A percentile compares a stretch with the other conserved stretches of the same genome.
phyloP scores from a whole-genome alignment of 23 red algal genomes.

The Agarophyton chilense region DNA sequence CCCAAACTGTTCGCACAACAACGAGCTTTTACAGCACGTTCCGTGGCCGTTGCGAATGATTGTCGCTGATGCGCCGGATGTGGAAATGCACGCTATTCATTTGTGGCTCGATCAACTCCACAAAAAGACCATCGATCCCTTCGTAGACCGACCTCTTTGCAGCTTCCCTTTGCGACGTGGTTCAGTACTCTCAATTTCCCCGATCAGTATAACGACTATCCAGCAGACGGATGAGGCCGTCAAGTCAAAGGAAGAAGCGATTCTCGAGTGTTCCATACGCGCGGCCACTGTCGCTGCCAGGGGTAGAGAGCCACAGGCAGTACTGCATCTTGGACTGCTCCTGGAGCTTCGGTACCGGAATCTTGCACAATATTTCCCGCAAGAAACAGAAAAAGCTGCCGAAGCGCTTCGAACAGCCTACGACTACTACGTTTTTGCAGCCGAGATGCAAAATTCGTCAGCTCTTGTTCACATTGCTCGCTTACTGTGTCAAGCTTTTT shows the following conservation, averaged over 20 bases:
- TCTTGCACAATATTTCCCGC: neutral
- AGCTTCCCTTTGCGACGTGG: neutral
- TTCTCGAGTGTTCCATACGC: neutral
- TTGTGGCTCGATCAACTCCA: neutral
- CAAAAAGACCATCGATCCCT: neutral
- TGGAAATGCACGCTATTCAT: neutral
- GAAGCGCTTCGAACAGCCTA: neutral
- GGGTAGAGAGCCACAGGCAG: neutral
- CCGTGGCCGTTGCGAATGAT: slow-evolving; percentile 26
- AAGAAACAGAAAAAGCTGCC: neutral
- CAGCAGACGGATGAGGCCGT: neutral
- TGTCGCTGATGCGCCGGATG: neutral
- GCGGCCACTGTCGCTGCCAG: neutral
- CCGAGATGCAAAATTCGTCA: neutral
- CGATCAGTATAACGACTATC: neutral
- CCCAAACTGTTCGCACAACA: neutral
- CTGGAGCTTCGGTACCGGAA: neutral
- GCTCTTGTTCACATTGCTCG: slow-evolving; percentile 6
- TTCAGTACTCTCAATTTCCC: neutral
- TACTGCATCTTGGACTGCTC: slow-evolving; percentile 20
- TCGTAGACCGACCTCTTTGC: neutral
- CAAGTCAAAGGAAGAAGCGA: neutral
- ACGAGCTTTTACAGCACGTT: neutral
- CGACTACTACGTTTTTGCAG: slow-evolving; percentile 7
- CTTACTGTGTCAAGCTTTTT: neutral